Conservation (phyloP, 805 yeast genomes). For the Komagataella pastoris region DNA sequence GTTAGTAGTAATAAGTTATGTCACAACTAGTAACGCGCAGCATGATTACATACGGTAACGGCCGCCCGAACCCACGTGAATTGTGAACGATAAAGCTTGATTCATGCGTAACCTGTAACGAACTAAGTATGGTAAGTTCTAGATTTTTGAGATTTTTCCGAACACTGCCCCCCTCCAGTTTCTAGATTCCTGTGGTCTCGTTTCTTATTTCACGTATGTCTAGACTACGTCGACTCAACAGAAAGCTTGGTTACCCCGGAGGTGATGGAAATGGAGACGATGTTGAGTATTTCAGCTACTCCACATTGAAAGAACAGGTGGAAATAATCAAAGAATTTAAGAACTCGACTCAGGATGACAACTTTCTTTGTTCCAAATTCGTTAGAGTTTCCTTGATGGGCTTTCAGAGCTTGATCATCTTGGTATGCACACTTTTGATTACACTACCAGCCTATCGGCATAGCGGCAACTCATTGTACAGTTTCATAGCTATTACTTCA, state of each 20-base stretch:
- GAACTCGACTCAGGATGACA: neutral
- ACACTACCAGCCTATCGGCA: conserved; percentile 14
- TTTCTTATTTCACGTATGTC: neutral
- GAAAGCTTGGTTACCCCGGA: neutral
- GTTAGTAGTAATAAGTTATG: neutral
- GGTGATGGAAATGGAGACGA: neutral
- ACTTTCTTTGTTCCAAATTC: conserved; percentile 3
- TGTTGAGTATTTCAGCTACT: neutral
- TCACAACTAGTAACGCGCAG: neutral
- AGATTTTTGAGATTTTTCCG: neutral
- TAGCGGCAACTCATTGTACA: conserved; percentile 10
- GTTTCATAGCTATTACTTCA: conserved; percentile 12
- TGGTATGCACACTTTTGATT: conserved; percentile 8
- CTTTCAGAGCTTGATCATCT: neutral
- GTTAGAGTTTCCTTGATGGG: conserved; percentile 6
- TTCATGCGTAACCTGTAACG: neutral
- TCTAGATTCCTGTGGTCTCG: neutral
- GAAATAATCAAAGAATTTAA: conserved; percentile 7
- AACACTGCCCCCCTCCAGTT: neutral
- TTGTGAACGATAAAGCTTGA: neutral
- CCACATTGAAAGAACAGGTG: conserved; percentile 7
- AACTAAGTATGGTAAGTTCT: neutral
- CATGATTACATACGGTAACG: neutral
- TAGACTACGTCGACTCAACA: neutral
- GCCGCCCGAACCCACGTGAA: neutral